These are phyloP conservation scores for Podila verticillata DNA, from an alignment of 192 early-diverging fungal species.

Conservation along the genomic window DNA sequence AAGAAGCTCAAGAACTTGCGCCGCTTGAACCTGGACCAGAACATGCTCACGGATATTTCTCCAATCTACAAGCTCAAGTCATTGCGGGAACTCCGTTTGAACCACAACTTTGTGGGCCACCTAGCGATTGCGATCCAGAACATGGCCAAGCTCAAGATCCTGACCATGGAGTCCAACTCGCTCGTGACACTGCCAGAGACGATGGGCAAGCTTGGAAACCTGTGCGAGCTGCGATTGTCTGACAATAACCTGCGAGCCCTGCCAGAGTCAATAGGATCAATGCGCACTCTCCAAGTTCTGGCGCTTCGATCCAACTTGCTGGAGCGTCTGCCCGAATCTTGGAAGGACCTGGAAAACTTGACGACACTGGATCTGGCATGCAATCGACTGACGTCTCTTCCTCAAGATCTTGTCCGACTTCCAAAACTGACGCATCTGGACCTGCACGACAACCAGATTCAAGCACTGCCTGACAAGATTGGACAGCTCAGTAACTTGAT, in stretches of 20 bases:
- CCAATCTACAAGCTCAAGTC: slow-evolving; percentile 54
- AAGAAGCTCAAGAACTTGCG: slow-evolving; percentile 50
- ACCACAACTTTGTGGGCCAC: slow-evolving; percentile 50
- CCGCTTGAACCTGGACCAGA: slow-evolving; percentile 54
- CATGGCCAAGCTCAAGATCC: slow-evolving; percentile 50
- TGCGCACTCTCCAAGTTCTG: slow-evolving; percentile 51
- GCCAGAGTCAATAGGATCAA: slow-evolving; percentile 51
- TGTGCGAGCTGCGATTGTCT: slow-evolving; percentile 49
- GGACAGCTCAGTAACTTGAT: slow-evolving; percentile 55
- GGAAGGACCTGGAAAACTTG: slow-evolving; percentile 57
- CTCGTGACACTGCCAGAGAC: slow-evolving; percentile 51
- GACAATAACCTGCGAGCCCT: slow-evolving; percentile 49
- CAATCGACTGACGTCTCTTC: slow-evolving; percentile 55
- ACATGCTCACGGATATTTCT: slow-evolving; percentile 52
- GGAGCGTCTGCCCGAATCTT: slow-evolving; percentile 49
- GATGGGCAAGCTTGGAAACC: slow-evolving; percentile 47
- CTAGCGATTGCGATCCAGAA: slow-evolving; percentile 43
- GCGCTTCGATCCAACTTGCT: slow-evolving; percentile 51
- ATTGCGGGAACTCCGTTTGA: slow-evolving; percentile 49
- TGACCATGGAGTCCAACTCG: slow-evolving; percentile 51
- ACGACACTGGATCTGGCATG: slow-evolving; percentile 63
- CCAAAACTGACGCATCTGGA: slow-evolving; percentile 53
- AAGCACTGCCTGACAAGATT: slow-evolving; percentile 58
- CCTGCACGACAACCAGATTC: slow-evolving; percentile 57
- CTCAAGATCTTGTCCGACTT: slow-evolving; percentile 51